Conservation (phyloP, 768 basidiomycete species). For the Serendipita sp. region DNA sequence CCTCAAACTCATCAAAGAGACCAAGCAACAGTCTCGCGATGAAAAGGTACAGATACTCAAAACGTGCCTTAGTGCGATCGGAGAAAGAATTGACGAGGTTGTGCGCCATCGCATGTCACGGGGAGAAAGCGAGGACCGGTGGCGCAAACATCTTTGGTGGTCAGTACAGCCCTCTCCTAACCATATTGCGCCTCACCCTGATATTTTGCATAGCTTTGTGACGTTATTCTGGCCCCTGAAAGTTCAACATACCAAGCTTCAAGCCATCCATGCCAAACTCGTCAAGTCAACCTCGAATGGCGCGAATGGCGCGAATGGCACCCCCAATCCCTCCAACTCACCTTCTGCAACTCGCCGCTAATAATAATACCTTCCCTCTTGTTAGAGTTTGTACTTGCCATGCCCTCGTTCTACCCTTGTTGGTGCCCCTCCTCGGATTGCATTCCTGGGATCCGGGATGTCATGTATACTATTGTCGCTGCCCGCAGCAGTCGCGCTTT, state of each 20-base stretch:
- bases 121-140: slow-evolving; percentile 71
- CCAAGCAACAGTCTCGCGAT: slow-evolving; percentile 61
- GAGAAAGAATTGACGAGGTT: slow-evolving; percentile 76
- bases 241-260: slow-evolving; percentile 81
- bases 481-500: background rate
- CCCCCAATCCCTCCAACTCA: background rate
- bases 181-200: background rate
- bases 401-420: background rate
- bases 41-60: slow-evolving; percentile 94
- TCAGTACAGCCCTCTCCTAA: slow-evolving; percentile 28
- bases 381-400: background rate
- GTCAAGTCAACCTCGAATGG: slow-evolving; percentile 25
- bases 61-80: slow-evolving; percentile 87
- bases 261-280: slow-evolving; percentile 94
- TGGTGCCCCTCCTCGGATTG: background rate
- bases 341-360: background rate
- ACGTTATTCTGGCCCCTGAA: slow-evolving; percentile 97
- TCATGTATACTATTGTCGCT: background rate
- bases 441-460: background rate
- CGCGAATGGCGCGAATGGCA: slow-evolving; percentile 39
- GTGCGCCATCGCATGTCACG: slow-evolving; percentile 55
- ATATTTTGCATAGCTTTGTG: slow-evolving; percentile 46
- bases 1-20: slow-evolving; percentile 81
- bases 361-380: background rate
- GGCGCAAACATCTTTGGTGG: slow-evolving; percentile 95